Conservation (phyloP, 108 stramenopile species). For the Cyclotella kingstonii region DNA sequence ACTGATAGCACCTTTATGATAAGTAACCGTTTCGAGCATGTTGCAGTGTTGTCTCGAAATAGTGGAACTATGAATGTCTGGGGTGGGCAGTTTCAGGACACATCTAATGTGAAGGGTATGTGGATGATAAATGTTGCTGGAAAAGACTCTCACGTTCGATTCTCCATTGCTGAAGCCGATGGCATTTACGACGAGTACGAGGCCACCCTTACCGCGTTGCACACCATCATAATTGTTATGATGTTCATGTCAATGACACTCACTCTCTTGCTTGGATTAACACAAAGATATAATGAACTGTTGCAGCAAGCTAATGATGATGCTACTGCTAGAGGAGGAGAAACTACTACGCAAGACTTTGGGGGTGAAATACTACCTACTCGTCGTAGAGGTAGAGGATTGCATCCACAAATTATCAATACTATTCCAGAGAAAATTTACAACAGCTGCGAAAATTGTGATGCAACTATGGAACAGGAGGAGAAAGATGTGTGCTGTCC, state of each 20-base stretch:
- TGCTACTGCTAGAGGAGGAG: slow-evolving; percentile 14
- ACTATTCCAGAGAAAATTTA: slow-evolving; percentile 55
- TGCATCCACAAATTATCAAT: slow-evolving; percentile 48
- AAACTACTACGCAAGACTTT: slow-evolving; percentile 27
- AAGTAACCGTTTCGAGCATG: slow-evolving; percentile 39
- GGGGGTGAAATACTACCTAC: slow-evolving; percentile 8
- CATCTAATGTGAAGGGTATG: slow-evolving; percentile 35
- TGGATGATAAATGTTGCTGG: slow-evolving; percentile 52
- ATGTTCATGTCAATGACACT: slow-evolving; percentile 54
- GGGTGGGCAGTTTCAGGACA: slow-evolving; percentile 49
- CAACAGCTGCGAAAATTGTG: slow-evolving; percentile 14
- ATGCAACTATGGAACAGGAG: slow-evolving; percentile 16
- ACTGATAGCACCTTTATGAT: slow-evolving; percentile 11
- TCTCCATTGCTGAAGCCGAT: slow-evolving; percentile 28
- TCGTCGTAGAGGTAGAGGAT: slow-evolving; percentile 35
- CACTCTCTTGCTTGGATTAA: slow-evolving; percentile 40
- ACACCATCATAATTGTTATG: slow-evolving; percentile 48
- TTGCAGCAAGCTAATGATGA: slow-evolving; percentile 41
- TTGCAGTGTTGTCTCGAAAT: slow-evolving; percentile 35
- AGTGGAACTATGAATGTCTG: slow-evolving; percentile 38
- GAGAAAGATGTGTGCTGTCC: slow-evolving; percentile 48
- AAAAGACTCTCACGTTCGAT: slow-evolving; percentile 24
- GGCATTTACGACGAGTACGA: slow-evolving; percentile 40
- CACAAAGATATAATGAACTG: slow-evolving; percentile 43
- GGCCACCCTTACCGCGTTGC: slow-evolving; percentile 37